Evolutionary conservation across 163 green algal species (phyloP), one percentile per base, ranked within the genome.

Genomic region (Scenedesmus sp.): DNA sequence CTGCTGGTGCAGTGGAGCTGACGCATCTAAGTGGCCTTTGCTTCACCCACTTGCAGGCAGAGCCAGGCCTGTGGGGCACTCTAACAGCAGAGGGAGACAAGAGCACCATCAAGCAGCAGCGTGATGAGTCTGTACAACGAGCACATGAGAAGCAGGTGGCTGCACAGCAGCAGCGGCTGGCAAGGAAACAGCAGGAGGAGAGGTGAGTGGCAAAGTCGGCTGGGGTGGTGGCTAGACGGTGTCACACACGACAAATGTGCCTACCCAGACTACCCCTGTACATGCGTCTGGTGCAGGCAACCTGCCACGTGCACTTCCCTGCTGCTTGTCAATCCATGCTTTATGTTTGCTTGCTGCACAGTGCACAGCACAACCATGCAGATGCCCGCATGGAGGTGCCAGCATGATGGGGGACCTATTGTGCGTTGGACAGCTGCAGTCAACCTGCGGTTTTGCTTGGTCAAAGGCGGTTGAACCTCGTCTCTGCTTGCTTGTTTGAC

Each of bases 141-240:
- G 94, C 95, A 0, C 93, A 96, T 89, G 67, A 79, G 18, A 83
- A 77, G 26, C 9, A 92, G 52, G 87, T 92, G 46, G 95, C 79
- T 59, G 92, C 90, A 5, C 76, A 92, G 10, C 87, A 90, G 73
- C 85, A 88, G 20, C 85, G 92, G 46, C 66, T 93, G 46, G 92
- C 91, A 26, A 83, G 93, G 34, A 96, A 94, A 74, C 90, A 95
- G 84, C 79, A 93, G 57, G 94, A 95, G n/a, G 94, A 95, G 60
- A 95, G 88, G 95, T 96, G 90, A 20, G 92, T 52, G 23, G 12
- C 66, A 10, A 70, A 16, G 16, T 26, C 16, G 2, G 26, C 6
- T 34, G 7, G 4, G 15, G 66, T 5, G 66, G 15, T 76, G 66
- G 66, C 16, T 34, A 7, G 16, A 76, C 66, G 9, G 34, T 46